Evolutionary conservation across 768 basidiomycete genomes (phyloP).

Genomic region (Boletus vermiculosoides): DNA sequence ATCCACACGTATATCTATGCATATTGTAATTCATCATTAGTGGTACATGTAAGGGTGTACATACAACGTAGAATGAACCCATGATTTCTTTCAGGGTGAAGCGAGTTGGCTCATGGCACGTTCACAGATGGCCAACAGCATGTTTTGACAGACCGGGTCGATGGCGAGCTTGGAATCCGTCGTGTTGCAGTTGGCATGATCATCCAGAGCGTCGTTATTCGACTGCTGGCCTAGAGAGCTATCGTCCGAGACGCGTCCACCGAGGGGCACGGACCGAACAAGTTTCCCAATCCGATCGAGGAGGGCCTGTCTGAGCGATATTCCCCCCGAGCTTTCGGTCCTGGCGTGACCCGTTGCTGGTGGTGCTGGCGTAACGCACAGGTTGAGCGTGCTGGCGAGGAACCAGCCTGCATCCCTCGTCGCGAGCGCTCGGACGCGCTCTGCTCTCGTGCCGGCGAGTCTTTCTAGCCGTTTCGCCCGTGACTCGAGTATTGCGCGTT

Average conservation of each 20-base stretch:
- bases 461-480: slow-evolving; percentile 7
- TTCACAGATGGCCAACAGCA: slow-evolving; percentile 31
- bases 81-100: neutral
- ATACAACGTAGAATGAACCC: slow-evolving; percentile 3
- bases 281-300: slow-evolving; percentile 26
- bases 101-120: slow-evolving; percentile 18
- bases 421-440: slow-evolving; percentile 25
- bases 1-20: slow-evolving; percentile 10
- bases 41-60: slow-evolving; percentile 10
- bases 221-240: neutral
- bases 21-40: slow-evolving; percentile 21
- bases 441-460: slow-evolving; percentile 13
- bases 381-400: slow-evolving; percentile 25
- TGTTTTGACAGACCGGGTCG: slow-evolving; percentile 26
- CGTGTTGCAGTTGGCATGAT: neutral
- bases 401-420: slow-evolving; percentile 30
- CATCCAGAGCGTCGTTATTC: neutral
- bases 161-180: neutral
- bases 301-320: slow-evolving; percentile 16
- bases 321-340: neutral
- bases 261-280: slow-evolving; percentile 7
- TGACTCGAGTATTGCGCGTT: neutral
- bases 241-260: neutral
- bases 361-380: slow-evolving; percentile 14
- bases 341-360: neutral